Conservation (phyloP, 2,329 filamentous ascomycete species). For the Apiospora koreana region DNA sequence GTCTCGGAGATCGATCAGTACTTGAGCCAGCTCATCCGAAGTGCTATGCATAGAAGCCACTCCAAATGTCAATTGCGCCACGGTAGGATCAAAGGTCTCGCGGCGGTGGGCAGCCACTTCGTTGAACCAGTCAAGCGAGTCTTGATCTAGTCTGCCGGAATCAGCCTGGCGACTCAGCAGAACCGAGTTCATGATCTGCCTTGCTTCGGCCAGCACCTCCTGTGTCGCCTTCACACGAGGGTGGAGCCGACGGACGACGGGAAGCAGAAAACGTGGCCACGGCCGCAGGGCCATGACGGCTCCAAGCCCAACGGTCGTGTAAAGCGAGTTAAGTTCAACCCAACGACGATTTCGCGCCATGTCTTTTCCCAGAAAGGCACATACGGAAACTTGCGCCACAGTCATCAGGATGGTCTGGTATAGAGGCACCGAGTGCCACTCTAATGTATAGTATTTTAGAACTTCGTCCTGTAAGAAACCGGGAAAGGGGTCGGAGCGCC, state of each 20-base stretch:
- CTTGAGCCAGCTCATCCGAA: constrained; percentile 20
- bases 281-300: constrained; percentile 16
- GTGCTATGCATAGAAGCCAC: constrained; percentile 27
- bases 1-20: constrained; percentile 22
- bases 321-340: constrained; percentile 19
- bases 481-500: not conserved
- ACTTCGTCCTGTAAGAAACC: not conserved
- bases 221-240: constrained; percentile 18
- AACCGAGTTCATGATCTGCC: constrained; percentile 10
- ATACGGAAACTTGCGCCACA: constrained; percentile 19
- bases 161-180: not conserved
- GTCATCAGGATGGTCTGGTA: not conserved
- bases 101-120: not conserved
- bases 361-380: constrained; percentile 23
- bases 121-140: constrained; percentile 24
- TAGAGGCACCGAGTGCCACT: constrained; percentile 10
- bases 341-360: constrained; percentile 22
- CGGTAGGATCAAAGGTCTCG: constrained; percentile 16
- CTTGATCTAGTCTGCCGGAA: constrained; percentile 15
- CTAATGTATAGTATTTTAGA: not conserved
- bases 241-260: constrained; percentile 21
- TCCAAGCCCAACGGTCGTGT: constrained; percentile 12
- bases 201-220: constrained; percentile 14
- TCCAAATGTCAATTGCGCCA: constrained; percentile 21
- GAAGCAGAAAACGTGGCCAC: constrained; percentile 20